A percentile compares a stretch with the other conserved stretches of the same genome.
Evolutionary conservation across 1,284 basidiomycete species (phyloP).

Genomic region (Polyporus tsugae): DNA sequence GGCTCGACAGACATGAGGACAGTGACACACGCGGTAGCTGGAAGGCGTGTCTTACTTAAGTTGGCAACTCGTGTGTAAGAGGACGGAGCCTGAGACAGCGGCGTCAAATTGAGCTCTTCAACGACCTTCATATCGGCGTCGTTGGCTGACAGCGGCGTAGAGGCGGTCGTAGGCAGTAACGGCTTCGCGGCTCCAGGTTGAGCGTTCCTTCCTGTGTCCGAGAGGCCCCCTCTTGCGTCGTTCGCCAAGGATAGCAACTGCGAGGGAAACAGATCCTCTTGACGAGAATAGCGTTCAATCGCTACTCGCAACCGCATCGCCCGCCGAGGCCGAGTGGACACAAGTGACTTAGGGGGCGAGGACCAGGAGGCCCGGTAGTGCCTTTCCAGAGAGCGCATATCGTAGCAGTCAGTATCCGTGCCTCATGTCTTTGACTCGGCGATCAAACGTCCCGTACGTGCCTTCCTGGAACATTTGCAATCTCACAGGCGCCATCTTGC

Average conservation of each 20-base stretch:
- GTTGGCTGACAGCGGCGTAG: constrained; percentile 13
- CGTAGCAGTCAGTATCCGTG: constrained; percentile 16
- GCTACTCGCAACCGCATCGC: constrained; percentile 19
- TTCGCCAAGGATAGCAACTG: constrained; percentile 9
- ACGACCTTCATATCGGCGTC: constrained; percentile 9
- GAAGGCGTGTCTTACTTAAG: constrained; percentile 25
- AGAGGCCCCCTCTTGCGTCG: neutral
- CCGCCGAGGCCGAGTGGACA: constrained; percentile 23
- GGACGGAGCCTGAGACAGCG: constrained; percentile 25
- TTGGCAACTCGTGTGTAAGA: constrained; percentile 23
- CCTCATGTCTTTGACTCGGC: constrained; percentile 30
- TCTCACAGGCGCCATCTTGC: constrained; percentile 5
- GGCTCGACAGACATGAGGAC: constrained; percentile 24
- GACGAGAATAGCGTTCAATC: constrained; percentile 10
- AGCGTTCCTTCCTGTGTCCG: neutral
- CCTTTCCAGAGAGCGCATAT: constrained; percentile 13
- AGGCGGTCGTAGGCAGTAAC: constrained; percentile 21
- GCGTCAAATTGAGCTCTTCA: neutral
- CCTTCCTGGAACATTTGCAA: constrained; percentile 22
- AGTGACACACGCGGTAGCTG: constrained; percentile 28
- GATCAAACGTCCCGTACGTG: constrained; percentile 31
- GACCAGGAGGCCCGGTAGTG: constrained; percentile 16
- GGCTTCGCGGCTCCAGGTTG: constrained; percentile 17
- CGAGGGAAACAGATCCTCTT: constrained; percentile 9
- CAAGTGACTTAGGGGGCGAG: constrained; percentile 9